phyloP scores from a whole-genome alignment of 2,329 filamentous ascomycete species.

The Xylaria multiplex region DNA sequence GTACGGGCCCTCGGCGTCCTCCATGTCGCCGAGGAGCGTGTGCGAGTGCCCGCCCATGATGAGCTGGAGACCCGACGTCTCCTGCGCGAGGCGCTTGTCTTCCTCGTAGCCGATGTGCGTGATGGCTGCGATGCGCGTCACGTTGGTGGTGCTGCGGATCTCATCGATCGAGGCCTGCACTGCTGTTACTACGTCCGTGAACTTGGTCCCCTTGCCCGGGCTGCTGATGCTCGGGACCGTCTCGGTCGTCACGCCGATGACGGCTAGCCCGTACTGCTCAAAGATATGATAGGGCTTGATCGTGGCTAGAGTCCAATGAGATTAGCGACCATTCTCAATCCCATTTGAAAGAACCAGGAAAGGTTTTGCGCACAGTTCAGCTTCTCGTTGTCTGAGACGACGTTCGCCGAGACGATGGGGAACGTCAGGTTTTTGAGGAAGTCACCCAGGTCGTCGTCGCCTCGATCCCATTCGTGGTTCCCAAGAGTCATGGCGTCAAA shows the following conservation, averaged over 20 bases:
- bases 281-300: slow-evolving; percentile 75
- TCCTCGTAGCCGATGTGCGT: slow-evolving; percentile 75
- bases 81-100: slow-evolving; percentile 68
- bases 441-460: slow-evolving; percentile 69
- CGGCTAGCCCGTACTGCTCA: slow-evolving; percentile 66
- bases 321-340: slow-evolving; percentile 1
- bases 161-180: slow-evolving; percentile 71
- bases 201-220: slow-evolving; percentile 66
- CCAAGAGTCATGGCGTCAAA: slow-evolving; percentile 75
- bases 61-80: slow-evolving; percentile 71
- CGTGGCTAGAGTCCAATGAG: slow-evolving; percentile 50
- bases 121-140: slow-evolving; percentile 72
- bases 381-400: slow-evolving; percentile 67
- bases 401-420: slow-evolving; percentile 71
- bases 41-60: slow-evolving; percentile 62
- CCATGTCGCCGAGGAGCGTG: slow-evolving; percentile 67
- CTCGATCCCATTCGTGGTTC: slow-evolving; percentile 74
- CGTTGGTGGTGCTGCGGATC: slow-evolving; percentile 69
- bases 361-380: slow-evolving; percentile 57
- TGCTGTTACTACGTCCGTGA: slow-evolving; percentile 65
- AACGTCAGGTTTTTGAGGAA: slow-evolving; percentile 73
- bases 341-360: not conserved
- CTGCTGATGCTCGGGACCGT: slow-evolving; percentile 67
- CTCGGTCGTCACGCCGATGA: slow-evolving; percentile 72
- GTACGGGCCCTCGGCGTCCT: slow-evolving; percentile 67